phyloP scores from a whole-genome alignment of 1,284 basidiomycete species.

The Ceratobasidium sp. region DNA sequence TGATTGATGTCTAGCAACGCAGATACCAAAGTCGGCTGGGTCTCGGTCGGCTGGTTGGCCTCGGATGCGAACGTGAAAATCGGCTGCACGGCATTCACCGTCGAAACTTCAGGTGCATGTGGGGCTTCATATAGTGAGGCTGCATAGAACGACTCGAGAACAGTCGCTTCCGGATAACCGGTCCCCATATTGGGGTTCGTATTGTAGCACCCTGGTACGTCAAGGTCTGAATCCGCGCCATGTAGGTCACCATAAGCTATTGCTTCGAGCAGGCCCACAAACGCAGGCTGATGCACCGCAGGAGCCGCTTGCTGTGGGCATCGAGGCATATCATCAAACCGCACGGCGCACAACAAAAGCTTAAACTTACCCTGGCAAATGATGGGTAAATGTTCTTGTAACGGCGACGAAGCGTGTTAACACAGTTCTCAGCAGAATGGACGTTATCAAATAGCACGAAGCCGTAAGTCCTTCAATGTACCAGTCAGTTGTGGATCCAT shows the following conservation, averaged over 20 bases:
- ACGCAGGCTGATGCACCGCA: slow-evolving; percentile 26
- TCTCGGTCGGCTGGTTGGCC: not conserved
- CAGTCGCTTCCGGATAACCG: not conserved
- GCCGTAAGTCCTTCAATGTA: slow-evolving; percentile 12
- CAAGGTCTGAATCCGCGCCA: slow-evolving; percentile 11
- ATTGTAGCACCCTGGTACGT: not conserved
- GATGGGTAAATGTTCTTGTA: slow-evolving; percentile 33
- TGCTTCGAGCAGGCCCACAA: slow-evolving; percentile 32
- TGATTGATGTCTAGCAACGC: not conserved
- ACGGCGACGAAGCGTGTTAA: slow-evolving; percentile 27
- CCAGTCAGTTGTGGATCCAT: not conserved
- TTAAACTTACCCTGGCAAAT: slow-evolving; percentile 23
- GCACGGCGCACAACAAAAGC: not conserved
- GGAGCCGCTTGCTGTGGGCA: slow-evolving; percentile 22
- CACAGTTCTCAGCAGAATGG: slow-evolving; percentile 22
- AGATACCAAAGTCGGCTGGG: not conserved
- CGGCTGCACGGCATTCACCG: not conserved
- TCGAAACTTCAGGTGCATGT: not conserved
- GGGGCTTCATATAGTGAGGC: not conserved
- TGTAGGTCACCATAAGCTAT: slow-evolving; percentile 28
- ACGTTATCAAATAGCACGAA: slow-evolving; percentile 33
- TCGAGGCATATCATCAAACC: not conserved
- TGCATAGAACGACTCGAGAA: not conserved
- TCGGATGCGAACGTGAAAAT: not conserved
- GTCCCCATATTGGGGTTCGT: not conserved